A percentile compares a stretch with the other conserved stretches of the same genome.
Conservation (phyloP, 257 asterid genomes). For the Perilla frutescens region DNA sequence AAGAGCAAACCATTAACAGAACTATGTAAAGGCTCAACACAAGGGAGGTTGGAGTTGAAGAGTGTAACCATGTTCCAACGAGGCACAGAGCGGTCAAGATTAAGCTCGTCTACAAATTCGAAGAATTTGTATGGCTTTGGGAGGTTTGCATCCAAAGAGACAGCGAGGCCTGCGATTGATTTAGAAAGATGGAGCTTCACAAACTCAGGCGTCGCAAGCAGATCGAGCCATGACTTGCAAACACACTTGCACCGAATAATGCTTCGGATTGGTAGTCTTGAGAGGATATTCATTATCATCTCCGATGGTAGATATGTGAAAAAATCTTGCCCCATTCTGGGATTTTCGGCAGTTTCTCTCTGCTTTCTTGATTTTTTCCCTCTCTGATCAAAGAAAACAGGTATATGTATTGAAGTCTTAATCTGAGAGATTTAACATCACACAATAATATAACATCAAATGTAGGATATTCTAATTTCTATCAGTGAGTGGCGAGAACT, state of each 20-base stretch:
- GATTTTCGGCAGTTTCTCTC: no score
- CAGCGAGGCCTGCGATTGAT: no score
- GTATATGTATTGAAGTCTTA: no score
- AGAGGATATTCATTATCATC: slow-evolving; percentile 39
- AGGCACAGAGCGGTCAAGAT: slow-evolving; percentile 22
- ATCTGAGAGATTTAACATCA: no score
- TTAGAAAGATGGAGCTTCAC: not conserved
- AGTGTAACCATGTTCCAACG: not conserved
- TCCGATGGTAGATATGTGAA: slow-evolving; percentile 38
- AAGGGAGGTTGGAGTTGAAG: not conserved
- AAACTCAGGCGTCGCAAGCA: not conserved
- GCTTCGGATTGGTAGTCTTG: slow-evolving; percentile 41
- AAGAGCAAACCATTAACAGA: slow-evolving; percentile 36
- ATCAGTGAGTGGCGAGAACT: no score
- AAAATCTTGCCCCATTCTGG: not conserved
- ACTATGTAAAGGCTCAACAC: no score
- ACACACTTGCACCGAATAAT: slow-evolving; percentile 41
- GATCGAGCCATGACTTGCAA: slow-evolving; percentile 33
- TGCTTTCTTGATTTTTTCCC: no score
- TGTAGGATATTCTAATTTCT: no score
- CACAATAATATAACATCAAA: no score
- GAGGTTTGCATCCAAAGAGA: not conserved
- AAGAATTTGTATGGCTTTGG: not conserved
- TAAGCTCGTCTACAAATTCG: slow-evolving; percentile 32
- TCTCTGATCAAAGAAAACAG: no score